Percentiles rank a stretch among this genome's conserved stretches.
phyloP scores from a whole-genome alignment of 169 alveolate species.

The Amoebophrya sp. region DNA sequence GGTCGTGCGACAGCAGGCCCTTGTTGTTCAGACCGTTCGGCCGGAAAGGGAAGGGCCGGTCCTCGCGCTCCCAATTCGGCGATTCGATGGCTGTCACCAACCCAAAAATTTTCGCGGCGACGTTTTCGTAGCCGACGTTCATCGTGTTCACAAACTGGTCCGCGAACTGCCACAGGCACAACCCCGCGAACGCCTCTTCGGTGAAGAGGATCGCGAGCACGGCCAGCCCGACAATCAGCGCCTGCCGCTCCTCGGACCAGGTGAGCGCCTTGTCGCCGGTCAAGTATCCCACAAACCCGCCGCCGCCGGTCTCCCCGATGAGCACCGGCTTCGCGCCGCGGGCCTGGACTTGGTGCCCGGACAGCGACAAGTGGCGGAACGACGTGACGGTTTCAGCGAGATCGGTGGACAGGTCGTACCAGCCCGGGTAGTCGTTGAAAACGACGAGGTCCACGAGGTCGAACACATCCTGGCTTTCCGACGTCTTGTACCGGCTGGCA shows the following conservation, averaged over 20 bases:
- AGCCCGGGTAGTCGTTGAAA: constrained; percentile 9
- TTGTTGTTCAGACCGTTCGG: constrained; percentile 14
- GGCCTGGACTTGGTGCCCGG: not conserved
- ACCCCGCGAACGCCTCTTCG: not conserved
- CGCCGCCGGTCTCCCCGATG: constrained; percentile 20
- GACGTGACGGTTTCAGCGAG: not conserved
- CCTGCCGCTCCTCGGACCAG: constrained; percentile 2
- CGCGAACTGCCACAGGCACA: constrained; percentile 10
- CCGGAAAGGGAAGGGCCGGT: not conserved
- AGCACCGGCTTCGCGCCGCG: not conserved
- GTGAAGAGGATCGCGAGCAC: not conserved
- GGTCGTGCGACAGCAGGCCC: constrained; percentile 8
- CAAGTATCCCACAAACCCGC: not conserved
- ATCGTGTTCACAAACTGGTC: not conserved
- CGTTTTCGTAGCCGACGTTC: not conserved
- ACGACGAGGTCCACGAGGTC: not conserved
- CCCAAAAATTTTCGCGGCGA: not conserved
- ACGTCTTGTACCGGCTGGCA: not conserved
- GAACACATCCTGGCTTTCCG: not conserved
- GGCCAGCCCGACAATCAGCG: not conserved
- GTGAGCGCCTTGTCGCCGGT: not conserved
- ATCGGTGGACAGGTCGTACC: constrained; percentile 16
- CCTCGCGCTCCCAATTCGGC: not conserved
- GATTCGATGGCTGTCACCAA: not conserved
- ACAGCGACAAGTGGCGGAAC: not conserved